A percentile compares a stretch with the other conserved stretches of the same genome.
Evolutionary conservation across 2,329 filamentous ascomycete species (phyloP).

Genomic region (Gaeumannomyces sp.): DNA sequence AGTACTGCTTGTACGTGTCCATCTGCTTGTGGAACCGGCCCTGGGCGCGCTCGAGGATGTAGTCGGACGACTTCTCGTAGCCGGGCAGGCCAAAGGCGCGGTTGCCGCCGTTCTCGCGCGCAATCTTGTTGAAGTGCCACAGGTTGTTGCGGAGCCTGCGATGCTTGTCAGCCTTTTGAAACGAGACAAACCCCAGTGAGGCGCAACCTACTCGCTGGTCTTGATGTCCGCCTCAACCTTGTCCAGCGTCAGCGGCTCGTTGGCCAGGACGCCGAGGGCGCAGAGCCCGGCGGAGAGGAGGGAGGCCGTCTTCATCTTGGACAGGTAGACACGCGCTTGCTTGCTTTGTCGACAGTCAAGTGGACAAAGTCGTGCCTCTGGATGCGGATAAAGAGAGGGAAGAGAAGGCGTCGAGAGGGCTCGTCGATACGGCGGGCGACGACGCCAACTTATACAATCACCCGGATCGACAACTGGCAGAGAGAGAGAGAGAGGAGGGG

Average conservation of each 20-base stretch:
- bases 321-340: neutral
- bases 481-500: no score
- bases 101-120: constrained; percentile 49
- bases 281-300: constrained; percentile 5
- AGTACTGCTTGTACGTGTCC: constrained; percentile 39
- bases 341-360: neutral
- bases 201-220: constrained; percentile 27
- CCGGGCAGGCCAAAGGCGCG: constrained; percentile 54
- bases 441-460: neutral
- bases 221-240: constrained; percentile 34
- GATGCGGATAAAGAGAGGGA: neutral
- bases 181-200: neutral
- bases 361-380: neutral
- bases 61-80: constrained; percentile 52
- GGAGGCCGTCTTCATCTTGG: constrained; percentile 3
- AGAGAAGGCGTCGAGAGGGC: neutral
- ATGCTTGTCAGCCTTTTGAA: neutral
- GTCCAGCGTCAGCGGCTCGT: constrained; percentile 30
- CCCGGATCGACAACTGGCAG: no score
- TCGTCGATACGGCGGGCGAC: neutral
- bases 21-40: constrained; percentile 34
- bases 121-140: constrained; percentile 48
- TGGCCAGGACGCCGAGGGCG: constrained; percentile 18
- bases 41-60: constrained; percentile 40
- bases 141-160: constrained; percentile 46